These are phyloP conservation scores for Hymenoscyphus fructigenus DNA, from an alignment of 2,329 filamentous ascomycete species.

Conservation along the genomic window DNA sequence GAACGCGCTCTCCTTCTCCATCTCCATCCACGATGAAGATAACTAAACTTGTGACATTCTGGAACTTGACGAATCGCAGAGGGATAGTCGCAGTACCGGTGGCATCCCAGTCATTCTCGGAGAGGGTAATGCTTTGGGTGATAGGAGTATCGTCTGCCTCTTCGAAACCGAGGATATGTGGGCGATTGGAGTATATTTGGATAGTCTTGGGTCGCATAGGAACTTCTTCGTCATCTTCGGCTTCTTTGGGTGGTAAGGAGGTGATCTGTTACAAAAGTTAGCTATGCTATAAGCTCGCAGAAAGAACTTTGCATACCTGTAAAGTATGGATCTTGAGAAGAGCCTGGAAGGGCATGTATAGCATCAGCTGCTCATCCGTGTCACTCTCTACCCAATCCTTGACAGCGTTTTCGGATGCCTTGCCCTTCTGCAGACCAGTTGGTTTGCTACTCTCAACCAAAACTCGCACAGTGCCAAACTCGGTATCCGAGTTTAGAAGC, in stretches of 20 bases:
- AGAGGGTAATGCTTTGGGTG: conserved; percentile 76
- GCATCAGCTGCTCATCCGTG: conserved; percentile 93
- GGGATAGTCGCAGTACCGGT: conserved; percentile 70
- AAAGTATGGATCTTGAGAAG: conserved; percentile 86
- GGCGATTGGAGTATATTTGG: conserved; percentile 82
- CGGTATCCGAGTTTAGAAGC: conserved; percentile 80
- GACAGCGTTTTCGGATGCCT: conserved; percentile 45
- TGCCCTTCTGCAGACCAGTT: conserved; percentile 58
- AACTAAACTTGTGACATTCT: conserved; percentile 83
- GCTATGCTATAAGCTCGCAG: conserved; percentile 3
- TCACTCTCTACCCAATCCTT: conserved; percentile 95
- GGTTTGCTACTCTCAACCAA: conserved; percentile 73
- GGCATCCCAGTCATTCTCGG: conserved; percentile 76
- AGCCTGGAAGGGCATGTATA: conserved; percentile 86
- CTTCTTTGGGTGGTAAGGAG: conserved; percentile 59
- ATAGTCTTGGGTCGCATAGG: conserved; percentile 81
- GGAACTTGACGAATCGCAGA: conserved; percentile 94
- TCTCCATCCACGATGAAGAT: conserved; percentile 88
- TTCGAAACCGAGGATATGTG: conserved; percentile 90
- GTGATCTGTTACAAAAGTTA: conserved; percentile 63
- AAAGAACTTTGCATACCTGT: conserved; percentile 48
- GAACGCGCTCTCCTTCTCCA: conserved; percentile 78
- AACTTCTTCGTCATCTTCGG: conserved; percentile 65
- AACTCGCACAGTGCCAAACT: conserved; percentile 68
- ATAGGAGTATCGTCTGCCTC: conserved; percentile 85